Evolutionary conservation across 139 green algal genomes (phyloP), one percentile per base, ranked within the genome.

Genomic region (Closterium sp.): DNA sequence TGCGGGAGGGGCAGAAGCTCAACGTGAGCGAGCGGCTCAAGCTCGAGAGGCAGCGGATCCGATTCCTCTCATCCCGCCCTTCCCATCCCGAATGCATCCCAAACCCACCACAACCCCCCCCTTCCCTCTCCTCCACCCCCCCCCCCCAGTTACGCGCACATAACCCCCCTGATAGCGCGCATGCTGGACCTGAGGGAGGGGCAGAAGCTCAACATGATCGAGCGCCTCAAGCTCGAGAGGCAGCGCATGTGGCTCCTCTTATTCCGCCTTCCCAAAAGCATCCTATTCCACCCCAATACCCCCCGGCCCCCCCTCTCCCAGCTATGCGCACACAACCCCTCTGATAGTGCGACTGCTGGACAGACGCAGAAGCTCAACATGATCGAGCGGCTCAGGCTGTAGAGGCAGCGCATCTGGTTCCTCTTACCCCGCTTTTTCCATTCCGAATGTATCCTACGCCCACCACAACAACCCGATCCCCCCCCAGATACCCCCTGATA

Each of bases 151-250:
- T 93, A 81, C 7, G 55, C 36, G 2, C 87, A 91, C 33, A 89
- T 5, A 35, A 69, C 33, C 25, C 91, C 91, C 4, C 33, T 93
- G 87, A 66, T 32, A 35, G 91, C 91, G 4, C 88, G 34, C 8
- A 84, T 84, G 87, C 87, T 93, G 33, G 91, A 93, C 66, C 32
- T 93, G 84, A 32, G 91, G 12, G 91, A 93, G 76, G 28, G 31
- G 55, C 91, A 93, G 69, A 84, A 30, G 69, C 28, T n/a, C 69
- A 84, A 30, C 28, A 84, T 33, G 69, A 30, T 84, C 4, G 5
- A 30, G 69, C 28, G 69, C 23, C 28, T 85, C n/a, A 32, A 10
- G 7, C 28, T 33, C 4, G 28, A 85, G 81, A 33, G 4, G 81
- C 81, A 85, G 76, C n/a, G 2, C 76, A 2, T 33, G 28, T n/a